These are phyloP conservation scores for Talaromyces trachyspermus DNA, from an alignment of 495 filamentous ascomycete genomes.

Conservation along the genomic window DNA sequence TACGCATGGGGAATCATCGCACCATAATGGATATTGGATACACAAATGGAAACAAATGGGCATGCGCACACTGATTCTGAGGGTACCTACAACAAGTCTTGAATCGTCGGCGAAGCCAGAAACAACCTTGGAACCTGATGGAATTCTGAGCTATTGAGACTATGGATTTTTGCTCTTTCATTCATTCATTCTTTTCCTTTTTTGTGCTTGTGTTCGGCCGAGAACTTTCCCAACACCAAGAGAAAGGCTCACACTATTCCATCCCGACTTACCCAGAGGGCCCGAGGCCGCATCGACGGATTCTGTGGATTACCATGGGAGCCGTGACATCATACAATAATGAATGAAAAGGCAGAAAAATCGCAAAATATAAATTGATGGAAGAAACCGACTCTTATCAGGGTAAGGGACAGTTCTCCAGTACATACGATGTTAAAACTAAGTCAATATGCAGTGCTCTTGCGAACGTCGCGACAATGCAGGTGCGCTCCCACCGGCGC, in stretches of 20 bases:
- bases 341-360: no score
- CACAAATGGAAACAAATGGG: no score
- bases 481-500: background rate
- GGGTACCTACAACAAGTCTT: conserved; percentile 9
- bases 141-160: conserved; percentile 46
- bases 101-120: conserved; percentile 15
- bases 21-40: conserved; percentile 19
- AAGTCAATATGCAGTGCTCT: background rate
- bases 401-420: background rate
- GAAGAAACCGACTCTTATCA: background rate
- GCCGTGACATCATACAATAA: no score
- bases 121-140: conserved; percentile 44
- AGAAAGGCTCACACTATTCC: no score
- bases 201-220: no score
- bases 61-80: background rate
- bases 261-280: no score
- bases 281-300: no score
- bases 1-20: background rate
- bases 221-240: no score
- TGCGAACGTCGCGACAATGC: background rate
- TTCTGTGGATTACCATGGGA: no score
- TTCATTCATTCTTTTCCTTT: conserved; percentile 15
- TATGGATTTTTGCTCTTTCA: conserved; percentile 29
- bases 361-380: conserved; percentile 7
- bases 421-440: background rate